These are phyloP conservation scores for Arthrobotrys entomopaga DNA, from an alignment of 2,329 filamentous ascomycete species.

Conservation along the genomic window DNA sequence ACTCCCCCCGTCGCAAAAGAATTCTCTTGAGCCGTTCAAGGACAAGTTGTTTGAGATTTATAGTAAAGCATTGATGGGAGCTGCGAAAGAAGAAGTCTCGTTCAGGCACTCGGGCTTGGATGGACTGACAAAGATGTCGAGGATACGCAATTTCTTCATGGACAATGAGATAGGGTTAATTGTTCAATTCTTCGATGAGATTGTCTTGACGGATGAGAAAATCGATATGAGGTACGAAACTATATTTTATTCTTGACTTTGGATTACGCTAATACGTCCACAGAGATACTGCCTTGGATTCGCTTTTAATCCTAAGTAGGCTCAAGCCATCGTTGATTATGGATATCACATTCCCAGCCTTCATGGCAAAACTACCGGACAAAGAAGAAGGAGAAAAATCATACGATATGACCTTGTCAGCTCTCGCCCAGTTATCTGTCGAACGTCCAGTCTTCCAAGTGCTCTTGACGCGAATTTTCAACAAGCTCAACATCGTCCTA, in stretches of 20 bases:
- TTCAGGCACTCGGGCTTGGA: constrained; percentile 66
- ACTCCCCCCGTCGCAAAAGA: constrained; percentile 61
- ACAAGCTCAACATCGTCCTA: constrained; percentile 70
- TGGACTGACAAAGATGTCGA: constrained; percentile 65
- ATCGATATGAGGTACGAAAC: constrained; percentile 55
- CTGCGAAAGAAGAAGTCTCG: constrained; percentile 66
- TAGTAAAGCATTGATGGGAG: constrained; percentile 67
- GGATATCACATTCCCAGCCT: constrained; percentile 73
- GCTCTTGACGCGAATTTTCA: constrained; percentile 71
- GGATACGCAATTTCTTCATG: constrained; percentile 64
- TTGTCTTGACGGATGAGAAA: constrained; percentile 70
- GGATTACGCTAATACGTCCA: constrained; percentile 59
- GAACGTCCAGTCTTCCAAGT: constrained; percentile 73
- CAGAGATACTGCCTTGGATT: constrained; percentile 69
- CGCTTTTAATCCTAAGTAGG: constrained; percentile 71
- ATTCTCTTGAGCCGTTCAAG: constrained; percentile 65
- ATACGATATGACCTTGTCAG: constrained; percentile 71
- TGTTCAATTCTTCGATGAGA: constrained; percentile 70
- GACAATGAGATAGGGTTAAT: constrained; percentile 67
- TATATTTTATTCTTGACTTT: constrained; percentile 64
- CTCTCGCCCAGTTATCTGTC: constrained; percentile 71
- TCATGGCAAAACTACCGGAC: constrained; percentile 73
- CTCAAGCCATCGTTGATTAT: constrained; percentile 72
- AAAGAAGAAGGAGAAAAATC: constrained; percentile 64
- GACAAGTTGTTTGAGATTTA: constrained; percentile 68